phyloP scores from a whole-genome alignment of 2,329 filamentous ascomycete genomes.

The Neospermospora avenae region DNA sequence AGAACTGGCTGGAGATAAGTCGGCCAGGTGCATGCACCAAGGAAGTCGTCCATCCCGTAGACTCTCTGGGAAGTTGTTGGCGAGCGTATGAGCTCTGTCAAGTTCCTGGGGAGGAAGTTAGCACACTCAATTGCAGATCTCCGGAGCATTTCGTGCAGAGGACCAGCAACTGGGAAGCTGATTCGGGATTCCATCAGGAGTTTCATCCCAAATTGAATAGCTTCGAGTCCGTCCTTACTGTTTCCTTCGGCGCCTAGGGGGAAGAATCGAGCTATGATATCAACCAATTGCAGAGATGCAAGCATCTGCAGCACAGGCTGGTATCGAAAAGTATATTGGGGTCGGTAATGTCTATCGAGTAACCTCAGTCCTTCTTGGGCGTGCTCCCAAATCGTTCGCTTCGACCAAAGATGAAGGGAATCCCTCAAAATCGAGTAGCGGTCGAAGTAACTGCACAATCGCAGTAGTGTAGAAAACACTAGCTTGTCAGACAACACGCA shows the following conservation, averaged over 20 bases:
- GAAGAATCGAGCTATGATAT: constrained; percentile 33
- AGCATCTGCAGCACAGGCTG: constrained; percentile 37
- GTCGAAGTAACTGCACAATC: constrained; percentile 33
- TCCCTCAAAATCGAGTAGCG: constrained; percentile 31
- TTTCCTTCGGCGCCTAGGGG: constrained; percentile 23
- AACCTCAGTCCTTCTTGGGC: constrained; percentile 34
- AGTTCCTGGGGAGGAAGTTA: constrained; percentile 25
- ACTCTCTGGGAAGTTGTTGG: constrained; percentile 7
- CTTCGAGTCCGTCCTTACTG: constrained; percentile 28
- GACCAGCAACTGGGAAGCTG: constrained; percentile 32
- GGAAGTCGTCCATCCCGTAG: constrained; percentile 32
- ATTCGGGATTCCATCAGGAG: constrained; percentile 30
- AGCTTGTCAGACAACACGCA: constrained; percentile 15
- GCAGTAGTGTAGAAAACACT: constrained; percentile 34
- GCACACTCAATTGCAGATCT: constrained; percentile 27
- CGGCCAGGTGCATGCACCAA: constrained; percentile 34
- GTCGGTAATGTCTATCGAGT: constrained; percentile 31
- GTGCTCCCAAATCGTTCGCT: constrained; percentile 31
- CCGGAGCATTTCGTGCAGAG: constrained; percentile 34
- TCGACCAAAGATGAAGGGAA: constrained; percentile 28
- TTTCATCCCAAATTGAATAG: constrained; percentile 32
- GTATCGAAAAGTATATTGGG: constrained; percentile 32
- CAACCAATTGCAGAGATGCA: constrained; percentile 33
- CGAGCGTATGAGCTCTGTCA: constrained; percentile 20
- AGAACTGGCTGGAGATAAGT: constrained; percentile 33